Evolutionary conservation across 2,329 filamentous ascomycete genomes (phyloP).

Genomic region (Iodosphaeria phyllophila): DNA sequence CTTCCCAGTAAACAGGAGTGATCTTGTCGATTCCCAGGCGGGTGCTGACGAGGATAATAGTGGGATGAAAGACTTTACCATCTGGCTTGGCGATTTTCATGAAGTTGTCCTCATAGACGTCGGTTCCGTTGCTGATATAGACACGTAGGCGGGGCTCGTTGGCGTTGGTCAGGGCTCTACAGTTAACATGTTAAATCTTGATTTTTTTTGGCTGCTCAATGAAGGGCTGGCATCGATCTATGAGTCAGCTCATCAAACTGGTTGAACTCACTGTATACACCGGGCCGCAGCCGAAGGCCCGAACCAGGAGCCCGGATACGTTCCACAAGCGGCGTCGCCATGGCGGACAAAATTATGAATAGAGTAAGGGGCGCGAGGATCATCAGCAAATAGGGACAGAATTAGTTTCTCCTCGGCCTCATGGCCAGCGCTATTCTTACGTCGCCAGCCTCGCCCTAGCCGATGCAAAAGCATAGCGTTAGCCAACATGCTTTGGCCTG

Average conservation of each 20-base stretch:
- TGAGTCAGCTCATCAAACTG: not conserved
- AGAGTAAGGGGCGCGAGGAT: slow-evolving; percentile 72
- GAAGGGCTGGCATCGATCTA: slow-evolving; percentile 1
- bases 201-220: not conserved
- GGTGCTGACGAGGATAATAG: slow-evolving; percentile 74
- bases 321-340: slow-evolving; percentile 72
- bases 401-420: slow-evolving; percentile 47
- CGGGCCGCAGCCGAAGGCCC: slow-evolving; percentile 89
- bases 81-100: slow-evolving; percentile 55
- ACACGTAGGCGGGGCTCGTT: slow-evolving; percentile 51
- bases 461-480: slow-evolving; percentile 59
- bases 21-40: slow-evolving; percentile 86
- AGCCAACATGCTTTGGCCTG: slow-evolving; percentile 80
- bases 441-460: slow-evolving; percentile 54
- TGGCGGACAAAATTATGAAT: slow-evolving; percentile 88
- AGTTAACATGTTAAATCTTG: not conserved
- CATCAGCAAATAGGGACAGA: slow-evolving; percentile 71
- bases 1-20: slow-evolving; percentile 87
- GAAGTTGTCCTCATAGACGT: slow-evolving; percentile 85
- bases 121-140: slow-evolving; percentile 75
- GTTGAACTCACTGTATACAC: slow-evolving; percentile 62
- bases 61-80: slow-evolving; percentile 54
- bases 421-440: slow-evolving; percentile 10
- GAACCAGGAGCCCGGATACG: slow-evolving; percentile 96
- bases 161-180: slow-evolving; percentile 55